Base-by-base conservation (phyloP, 805 yeast species). In the Wickerhamiella siamensis region DNA sequence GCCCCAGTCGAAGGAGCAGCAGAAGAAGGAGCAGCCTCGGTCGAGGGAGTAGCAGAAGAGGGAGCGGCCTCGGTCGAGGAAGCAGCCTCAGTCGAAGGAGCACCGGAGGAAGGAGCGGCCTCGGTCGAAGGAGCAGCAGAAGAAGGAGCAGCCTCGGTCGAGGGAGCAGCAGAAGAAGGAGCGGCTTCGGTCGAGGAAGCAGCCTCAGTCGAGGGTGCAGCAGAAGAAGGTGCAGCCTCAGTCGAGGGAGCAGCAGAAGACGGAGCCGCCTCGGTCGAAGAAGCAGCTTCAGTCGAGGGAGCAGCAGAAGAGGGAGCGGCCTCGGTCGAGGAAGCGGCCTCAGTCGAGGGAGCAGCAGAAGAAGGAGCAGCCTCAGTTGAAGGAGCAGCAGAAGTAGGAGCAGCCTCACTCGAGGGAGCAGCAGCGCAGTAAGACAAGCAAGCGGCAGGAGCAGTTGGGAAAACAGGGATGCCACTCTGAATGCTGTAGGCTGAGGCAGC, bases 121-220 rank as follows among this genome's bases (percentile, higher is more conserved):
- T 45, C 34, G 31, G 48, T 15, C 24, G 49, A 43, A 17, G 50
- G 35, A 20, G 47, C 41, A 19, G 40, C 33, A 17, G 45, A 24
- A 16, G 43, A 31, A 46, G 48, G 42, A 16, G 43, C 48, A 38
- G 43, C 36, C 21, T 44, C 41, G 37, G 46, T 26, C 26, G 38
- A 24, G 20, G 40, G 42, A 10, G 34, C 39, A n/a, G 50, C 29
- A 19, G 44, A 45, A 8, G 47, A 22, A 32, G 44, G 43, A 34
- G 38, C 38, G 36, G 42, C 37, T 27, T 36, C 4, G 35, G 38
- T 39, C 17, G 41, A 43, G 16, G 43, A 36, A 32, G 32, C 18
- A 16, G 31, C 48, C 14, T 19, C 43, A 26, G 46, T 40, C 10
- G 42, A 43, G 20, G 26, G 38, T 19, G 47, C 47, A 33, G 17